Evolutionary conservation across 2,329 filamentous ascomycete genomes (phyloP), one percentile per base, ranked within the genome.

Genomic region (Clonostachys rhizophaga): DNA sequence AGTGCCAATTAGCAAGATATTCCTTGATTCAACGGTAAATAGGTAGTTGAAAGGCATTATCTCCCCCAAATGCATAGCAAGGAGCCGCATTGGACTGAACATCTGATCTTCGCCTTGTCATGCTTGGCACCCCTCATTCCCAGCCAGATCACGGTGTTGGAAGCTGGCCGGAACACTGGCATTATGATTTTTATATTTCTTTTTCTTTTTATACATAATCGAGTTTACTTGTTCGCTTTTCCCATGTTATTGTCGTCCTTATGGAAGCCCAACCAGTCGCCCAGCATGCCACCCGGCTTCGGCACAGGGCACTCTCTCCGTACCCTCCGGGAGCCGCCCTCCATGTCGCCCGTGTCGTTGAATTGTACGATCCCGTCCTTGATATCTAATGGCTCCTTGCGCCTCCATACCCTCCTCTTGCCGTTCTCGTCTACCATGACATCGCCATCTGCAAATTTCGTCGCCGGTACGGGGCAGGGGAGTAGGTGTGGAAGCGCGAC

Each of bases 401-500:
- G 66, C 58, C 63, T 67, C 64, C 72, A 68, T 57, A 70, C 64
- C 60, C 66, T 70, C 57, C 69, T 67, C 50, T 68, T 66, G 34
- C 70, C 69, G 53, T 71, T 66, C 51, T 71, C 68, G 48, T 69
- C 78, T 49, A 69, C 72, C 42, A 67, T 52, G 47, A 72, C 62
- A 53, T 75, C 71, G 20, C 84, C 84, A 64, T 96, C 91, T 56
- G 89, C 87, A 57, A 87, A 86, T 34, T 84, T 81, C 34, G 81
- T 74, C 54, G 88, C 79, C 3, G 89, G 89, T 42, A 90, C 89
- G 2, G 94, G 94, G 63, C 94, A 99, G 2, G 94, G 94, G 16
- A 99, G 80, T 33, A 95, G 63, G 65, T 99, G 94, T 18, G 94
- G 94, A 41, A 96, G 75, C 33, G 83, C 89, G 46, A 99, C 94